Evolutionary conservation across 2,329 filamentous ascomycete species (phyloP).

Genomic region (Hypocrella siamensis): DNA sequence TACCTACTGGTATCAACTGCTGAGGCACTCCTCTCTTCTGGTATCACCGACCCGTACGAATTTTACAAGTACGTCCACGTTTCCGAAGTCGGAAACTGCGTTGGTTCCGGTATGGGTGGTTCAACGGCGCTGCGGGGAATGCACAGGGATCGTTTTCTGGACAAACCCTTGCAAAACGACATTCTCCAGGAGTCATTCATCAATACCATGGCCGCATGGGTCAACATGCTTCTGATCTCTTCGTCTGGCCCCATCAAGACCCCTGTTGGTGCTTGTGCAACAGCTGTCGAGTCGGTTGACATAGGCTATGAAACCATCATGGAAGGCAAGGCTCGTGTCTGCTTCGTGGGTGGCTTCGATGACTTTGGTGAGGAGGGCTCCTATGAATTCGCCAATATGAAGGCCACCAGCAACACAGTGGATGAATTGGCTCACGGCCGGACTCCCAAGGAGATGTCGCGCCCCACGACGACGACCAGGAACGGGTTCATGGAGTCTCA

Average conservation of each 20-base stretch:
- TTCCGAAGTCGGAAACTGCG: conserved; percentile 93
- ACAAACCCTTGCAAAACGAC: conserved; percentile 96
- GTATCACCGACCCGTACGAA: conserved; percentile 97
- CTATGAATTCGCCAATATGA: conserved; percentile 99
- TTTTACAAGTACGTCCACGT: conserved; percentile 99
- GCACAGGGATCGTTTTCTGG: conserved; percentile 95
- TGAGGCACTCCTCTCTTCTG: conserved; percentile 77
- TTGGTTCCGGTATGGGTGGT: conserved; percentile 97
- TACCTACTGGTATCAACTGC: conserved; percentile 90
- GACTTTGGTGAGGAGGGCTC: conserved; percentile 99
- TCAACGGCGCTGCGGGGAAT: conserved; percentile 83
- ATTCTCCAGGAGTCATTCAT: conserved; percentile 99
- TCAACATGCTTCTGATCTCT: conserved; percentile 96
- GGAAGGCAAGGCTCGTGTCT: conserved; percentile 93
- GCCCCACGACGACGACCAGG: conserved; percentile 88
- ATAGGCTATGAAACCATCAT: conserved; percentile 98
- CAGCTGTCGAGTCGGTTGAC: conserved; percentile 91
- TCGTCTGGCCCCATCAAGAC: conserved; percentile 98
- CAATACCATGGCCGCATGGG: conserved; percentile 99
- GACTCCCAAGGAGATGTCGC: conserved; percentile 94
- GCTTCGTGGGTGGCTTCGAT: conserved; percentile 96
- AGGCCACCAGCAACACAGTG: conserved; percentile 94
- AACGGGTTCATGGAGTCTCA: conserved; percentile 99
- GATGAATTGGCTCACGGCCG: conserved; percentile 93
- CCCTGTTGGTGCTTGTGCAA: conserved; percentile 92